A percentile compares a stretch with the other conserved stretches of the same genome.
Evolutionary conservation across 306 rosid genomes (phyloP).

Genomic region (Quercus alba): DNA sequence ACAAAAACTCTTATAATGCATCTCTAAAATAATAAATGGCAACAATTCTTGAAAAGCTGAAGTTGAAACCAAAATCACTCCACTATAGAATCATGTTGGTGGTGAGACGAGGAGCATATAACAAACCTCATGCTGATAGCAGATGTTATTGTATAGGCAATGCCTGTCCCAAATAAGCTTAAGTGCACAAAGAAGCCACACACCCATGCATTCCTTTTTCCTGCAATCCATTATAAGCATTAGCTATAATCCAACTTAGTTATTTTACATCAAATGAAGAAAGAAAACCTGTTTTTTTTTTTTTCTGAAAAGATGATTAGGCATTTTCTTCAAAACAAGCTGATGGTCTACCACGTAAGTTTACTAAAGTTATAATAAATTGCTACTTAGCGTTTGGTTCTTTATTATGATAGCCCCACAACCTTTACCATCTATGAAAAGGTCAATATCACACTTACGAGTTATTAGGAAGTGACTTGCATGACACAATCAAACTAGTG

Average conservation of each 20-base stretch:
- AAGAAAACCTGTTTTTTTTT: neutral
- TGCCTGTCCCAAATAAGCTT: constrained; percentile 55
- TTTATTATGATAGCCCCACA: too few relatives aligned
- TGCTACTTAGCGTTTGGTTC: too few relatives aligned
- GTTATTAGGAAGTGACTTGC: constrained; percentile 17
- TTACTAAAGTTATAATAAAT: too few relatives aligned
- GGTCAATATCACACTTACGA: too few relatives aligned
- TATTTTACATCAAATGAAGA: neutral
- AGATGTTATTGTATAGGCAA: constrained; percentile 57
- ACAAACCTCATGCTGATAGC: constrained; percentile 53
- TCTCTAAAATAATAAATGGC: too few relatives aligned
- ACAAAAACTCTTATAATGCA: too few relatives aligned
- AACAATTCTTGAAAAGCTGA: neutral
- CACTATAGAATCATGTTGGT: neutral
- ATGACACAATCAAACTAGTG: constrained; percentile 16
- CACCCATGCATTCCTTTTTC: constrained; percentile 27
- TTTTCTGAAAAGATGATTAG: neutral
- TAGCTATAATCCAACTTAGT: neutral
- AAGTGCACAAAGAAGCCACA: constrained; percentile 37
- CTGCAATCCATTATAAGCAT: constrained; percentile 26
- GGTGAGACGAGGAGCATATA: neutral
- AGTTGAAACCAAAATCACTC: neutral
- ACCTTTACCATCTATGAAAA: too few relatives aligned
- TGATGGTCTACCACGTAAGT: too few relatives aligned
- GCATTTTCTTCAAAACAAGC: neutral